phyloP scores from a whole-genome alignment of 108 stramenopile genomes.

The Schizochytrium sp. region DNA sequence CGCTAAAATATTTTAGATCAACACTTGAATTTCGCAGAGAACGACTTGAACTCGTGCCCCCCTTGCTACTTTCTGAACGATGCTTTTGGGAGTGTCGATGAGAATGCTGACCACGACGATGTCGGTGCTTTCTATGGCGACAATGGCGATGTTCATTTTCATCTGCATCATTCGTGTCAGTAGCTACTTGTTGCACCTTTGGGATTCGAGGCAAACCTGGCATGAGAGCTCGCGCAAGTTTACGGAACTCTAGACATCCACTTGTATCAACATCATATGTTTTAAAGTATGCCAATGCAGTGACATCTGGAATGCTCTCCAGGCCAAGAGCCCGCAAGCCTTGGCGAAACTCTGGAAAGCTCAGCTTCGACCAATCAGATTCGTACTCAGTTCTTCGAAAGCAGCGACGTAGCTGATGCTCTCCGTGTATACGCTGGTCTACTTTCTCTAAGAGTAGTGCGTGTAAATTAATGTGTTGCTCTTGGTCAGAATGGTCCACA shows the following conservation, averaged over 20 bases:
- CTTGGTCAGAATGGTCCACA: not conserved
- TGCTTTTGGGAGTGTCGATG: not conserved
- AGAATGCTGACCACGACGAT: not conserved
- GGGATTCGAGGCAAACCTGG: not conserved
- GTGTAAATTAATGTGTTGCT: not conserved
- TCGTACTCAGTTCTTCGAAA: not conserved
- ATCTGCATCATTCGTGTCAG: not conserved
- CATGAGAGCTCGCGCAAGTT: constrained; percentile 1
- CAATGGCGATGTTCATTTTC: constrained; percentile 17
- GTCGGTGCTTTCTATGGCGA: not conserved
- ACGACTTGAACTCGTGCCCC: not conserved
- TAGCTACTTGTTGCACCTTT: too few species aligned
- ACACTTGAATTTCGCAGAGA: not conserved
- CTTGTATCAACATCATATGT: not conserved
- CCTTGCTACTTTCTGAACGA: not conserved
- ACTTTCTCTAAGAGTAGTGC: not conserved
- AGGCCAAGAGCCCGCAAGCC: not conserved
- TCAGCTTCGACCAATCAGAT: not conserved
- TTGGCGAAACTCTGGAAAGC: not conserved
- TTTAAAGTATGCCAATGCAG: not conserved
- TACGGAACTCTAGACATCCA: not conserved
- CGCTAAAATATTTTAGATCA: too few species aligned
- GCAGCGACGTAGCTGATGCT: constrained; percentile 22
- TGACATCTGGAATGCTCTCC: not conserved
- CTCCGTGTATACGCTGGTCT: constrained; percentile 27